Conservation (phyloP, 306 rosid genomes). For the Sesbania bispinosa region DNA sequence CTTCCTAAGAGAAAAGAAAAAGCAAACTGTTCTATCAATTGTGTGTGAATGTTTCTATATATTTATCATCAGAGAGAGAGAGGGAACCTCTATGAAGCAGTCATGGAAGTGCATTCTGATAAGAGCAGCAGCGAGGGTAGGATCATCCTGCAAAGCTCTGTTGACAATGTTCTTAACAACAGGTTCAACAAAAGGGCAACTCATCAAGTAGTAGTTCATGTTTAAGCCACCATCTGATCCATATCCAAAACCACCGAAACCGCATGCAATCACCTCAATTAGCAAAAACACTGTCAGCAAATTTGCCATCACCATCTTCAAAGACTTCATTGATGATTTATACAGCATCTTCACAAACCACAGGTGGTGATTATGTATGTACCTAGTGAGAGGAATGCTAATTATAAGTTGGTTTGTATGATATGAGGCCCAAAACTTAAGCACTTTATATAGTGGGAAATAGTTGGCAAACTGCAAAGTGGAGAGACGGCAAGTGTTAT, state of each 20-base stretch:
- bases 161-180: constrained; percentile 53
- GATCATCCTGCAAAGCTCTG: constrained; percentile 60
- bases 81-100: constrained; percentile 66
- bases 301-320: constrained; percentile 30
- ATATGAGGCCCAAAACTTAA: not conserved
- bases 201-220: constrained; percentile 61
- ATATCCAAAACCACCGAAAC: constrained; percentile 18
- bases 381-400: not conserved
- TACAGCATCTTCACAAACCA: constrained; percentile 2
- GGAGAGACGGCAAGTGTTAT: not conserved
- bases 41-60: not conserved
- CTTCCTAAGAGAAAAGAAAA: too few relatives aligned
- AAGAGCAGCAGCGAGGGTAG: constrained; percentile 66
- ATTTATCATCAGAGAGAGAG: too few relatives aligned
- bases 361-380: not conserved
- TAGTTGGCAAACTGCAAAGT: constrained; percentile 29
- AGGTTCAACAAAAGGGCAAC: constrained; percentile 61
- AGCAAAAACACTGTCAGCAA: constrained; percentile 28
- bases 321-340: constrained; percentile 15
- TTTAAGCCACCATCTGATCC: constrained; percentile 41
- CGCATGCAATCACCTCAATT: constrained; percentile 31
- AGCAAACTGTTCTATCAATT: too few relatives aligned
- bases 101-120: constrained; percentile 88
- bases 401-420: constrained; percentile 6
- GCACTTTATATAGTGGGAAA: constrained; percentile 31